Percentiles rank a stretch among this genome's conserved stretches.
Conservation (phyloP, 2,329 filamentous ascomycete species). For the Sphaerulina vaccinii region DNA sequence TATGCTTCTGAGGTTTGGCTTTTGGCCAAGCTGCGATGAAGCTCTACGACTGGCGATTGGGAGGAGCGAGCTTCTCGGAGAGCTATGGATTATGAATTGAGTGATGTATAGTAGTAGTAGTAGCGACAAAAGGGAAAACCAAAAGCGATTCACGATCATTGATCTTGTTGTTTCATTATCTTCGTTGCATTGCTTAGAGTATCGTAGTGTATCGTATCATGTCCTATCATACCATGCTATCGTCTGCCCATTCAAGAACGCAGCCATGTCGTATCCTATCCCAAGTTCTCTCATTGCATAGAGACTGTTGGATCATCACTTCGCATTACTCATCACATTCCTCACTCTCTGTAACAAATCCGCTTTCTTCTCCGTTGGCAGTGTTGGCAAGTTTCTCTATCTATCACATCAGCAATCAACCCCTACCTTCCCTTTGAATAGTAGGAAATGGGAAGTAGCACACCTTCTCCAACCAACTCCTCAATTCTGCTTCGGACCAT, state of each 20-base stretch:
- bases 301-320: no score
- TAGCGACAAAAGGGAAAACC: neutral
- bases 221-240: no score
- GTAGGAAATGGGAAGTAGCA: slow-evolving; percentile 37
- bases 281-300: no score
- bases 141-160: no score
- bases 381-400: slow-evolving; percentile 64
- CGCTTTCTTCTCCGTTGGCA: slow-evolving; percentile 57
- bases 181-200: no score
- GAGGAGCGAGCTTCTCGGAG: neutral
- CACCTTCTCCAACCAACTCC: slow-evolving; percentile 78
- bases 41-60: neutral
- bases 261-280: no score
- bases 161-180: no score
- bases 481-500: slow-evolving; percentile 80
- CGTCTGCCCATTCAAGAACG: no score
- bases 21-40: neutral
- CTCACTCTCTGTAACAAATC: slow-evolving; percentile 68
- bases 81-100: neutral
- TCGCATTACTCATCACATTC: no score
- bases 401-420: slow-evolving; percentile 6
- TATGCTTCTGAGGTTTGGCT: neutral
- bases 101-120: neutral
- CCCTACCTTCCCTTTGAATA: neutral
- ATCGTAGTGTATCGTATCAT: no score